phyloP scores from a whole-genome alignment of 202 grass and related monocot genomes.

The Digitaria exilis region DNA sequence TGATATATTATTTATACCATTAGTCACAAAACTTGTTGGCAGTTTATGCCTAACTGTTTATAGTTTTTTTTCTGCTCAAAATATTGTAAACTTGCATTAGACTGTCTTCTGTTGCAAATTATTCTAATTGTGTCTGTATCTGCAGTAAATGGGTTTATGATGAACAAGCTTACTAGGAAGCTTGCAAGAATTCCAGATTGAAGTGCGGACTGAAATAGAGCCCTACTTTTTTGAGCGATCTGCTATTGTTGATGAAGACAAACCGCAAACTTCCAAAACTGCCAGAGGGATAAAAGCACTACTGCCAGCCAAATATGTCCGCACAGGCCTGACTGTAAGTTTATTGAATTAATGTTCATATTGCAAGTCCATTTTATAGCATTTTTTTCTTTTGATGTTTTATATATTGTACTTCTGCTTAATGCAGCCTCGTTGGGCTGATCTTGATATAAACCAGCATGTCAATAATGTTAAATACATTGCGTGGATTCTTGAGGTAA shows the following conservation, averaged over 20 bases:
- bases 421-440: constrained; percentile 88
- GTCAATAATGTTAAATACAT: constrained; percentile 99
- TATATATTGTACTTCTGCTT: constrained; percentile 20
- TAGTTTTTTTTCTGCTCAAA: neutral
- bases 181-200: constrained; percentile 91
- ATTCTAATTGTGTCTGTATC: constrained; percentile 29
- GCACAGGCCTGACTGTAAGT: constrained; percentile 90
- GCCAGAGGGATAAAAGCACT: constrained; percentile 41
- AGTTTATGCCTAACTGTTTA: constrained; percentile 9
- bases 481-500: constrained; percentile 98
- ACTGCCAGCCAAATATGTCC: constrained; percentile 70
- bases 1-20: neutral
- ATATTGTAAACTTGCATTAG: neutral
- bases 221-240: constrained; percentile 69
- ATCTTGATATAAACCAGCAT: constrained; percentile 97
- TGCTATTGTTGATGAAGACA: constrained; percentile 84
- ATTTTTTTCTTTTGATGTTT: neutral
- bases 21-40: neutral
- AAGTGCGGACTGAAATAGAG: constrained; percentile 86
- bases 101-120: neutral
- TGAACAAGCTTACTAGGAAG: constrained; percentile 89
- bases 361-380: constrained; percentile 26
- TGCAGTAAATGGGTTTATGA: constrained; percentile 98
- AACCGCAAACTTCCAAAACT: constrained; percentile 76
- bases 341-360: constrained; percentile 7